These are phyloP conservation scores for Raddia distichophylla DNA, from an alignment of 176 grass and related monocot genomes.

Conservation along the genomic window DNA sequence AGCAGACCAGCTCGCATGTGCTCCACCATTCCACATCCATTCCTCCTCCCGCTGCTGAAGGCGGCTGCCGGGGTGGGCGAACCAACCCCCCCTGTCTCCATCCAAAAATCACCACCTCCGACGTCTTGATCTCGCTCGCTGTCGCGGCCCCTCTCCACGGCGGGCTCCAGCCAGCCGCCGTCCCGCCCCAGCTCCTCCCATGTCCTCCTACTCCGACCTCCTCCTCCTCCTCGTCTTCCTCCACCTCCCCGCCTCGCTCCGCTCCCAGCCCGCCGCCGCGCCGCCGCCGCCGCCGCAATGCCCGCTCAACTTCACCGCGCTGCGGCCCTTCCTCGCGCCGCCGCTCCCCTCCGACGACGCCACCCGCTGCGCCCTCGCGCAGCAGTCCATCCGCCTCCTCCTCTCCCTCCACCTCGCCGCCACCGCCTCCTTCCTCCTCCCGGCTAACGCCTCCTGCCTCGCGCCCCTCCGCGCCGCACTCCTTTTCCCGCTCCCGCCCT, in stretches of 20 bases:
- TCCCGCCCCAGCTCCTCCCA: background rate
- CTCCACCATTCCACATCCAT: too few relatives aligned
- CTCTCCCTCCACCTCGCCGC: conserved; percentile 58
- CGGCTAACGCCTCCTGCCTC: conserved; percentile 45
- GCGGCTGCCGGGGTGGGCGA: too few relatives aligned
- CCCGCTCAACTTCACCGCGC: conserved; percentile 75
- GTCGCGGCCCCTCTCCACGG: too few relatives aligned
- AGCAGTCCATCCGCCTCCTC: conserved; percentile 49
- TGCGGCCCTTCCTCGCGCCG: conserved; percentile 37
- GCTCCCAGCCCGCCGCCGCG: conserved; percentile 13
- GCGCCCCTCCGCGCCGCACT: conserved; percentile 35
- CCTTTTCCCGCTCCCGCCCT: conserved; percentile 49
- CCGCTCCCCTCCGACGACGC: conserved; percentile 18
- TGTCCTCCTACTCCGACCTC: conserved; percentile 19
- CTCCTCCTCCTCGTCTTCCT: background rate
- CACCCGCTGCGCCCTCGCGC: conserved; percentile 50
- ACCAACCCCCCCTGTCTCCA: too few relatives aligned
- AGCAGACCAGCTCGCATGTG: too few relatives aligned
- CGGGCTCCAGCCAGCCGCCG: background rate
- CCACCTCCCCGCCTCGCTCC: conserved; percentile 15
- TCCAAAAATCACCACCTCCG: background rate
- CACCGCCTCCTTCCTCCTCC: conserved; percentile 53
- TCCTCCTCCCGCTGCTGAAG: too few relatives aligned
- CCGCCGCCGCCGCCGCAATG: conserved; percentile 41
- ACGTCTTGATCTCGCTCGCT: too few relatives aligned